Evolutionary conservation across 2,329 filamentous ascomycete species (phyloP).

Genomic region (Fusarium equiseti): DNA sequence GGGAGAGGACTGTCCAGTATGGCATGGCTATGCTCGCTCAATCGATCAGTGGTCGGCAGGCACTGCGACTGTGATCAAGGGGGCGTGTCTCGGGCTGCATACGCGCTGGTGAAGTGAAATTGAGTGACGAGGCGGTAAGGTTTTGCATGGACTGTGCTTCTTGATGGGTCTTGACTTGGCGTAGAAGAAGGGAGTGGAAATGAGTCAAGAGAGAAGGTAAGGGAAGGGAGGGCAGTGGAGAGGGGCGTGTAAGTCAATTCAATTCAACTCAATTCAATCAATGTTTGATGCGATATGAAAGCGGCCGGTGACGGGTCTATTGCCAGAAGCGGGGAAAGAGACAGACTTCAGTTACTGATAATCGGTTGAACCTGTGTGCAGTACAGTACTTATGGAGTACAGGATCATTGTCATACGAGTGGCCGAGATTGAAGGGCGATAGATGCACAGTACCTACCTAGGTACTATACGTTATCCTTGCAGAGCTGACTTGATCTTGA

Average conservation of each 20-base stretch:
- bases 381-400: background rate
- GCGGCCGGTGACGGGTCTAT: background rate
- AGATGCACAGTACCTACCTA: background rate
- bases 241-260: constrained; percentile 16
- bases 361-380: background rate
- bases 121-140: constrained; percentile 32
- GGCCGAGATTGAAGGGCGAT: background rate
- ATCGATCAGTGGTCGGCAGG: background rate
- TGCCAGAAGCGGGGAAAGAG: background rate
- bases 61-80: constrained; percentile 1
- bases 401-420: background rate
- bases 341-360: background rate
- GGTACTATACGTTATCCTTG: background rate
- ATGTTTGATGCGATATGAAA: constrained; percentile 2
- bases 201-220: constrained; percentile 19
- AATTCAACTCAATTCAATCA: background rate
- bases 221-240: background rate
- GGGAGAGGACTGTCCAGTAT: background rate
- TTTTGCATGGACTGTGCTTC: constrained; percentile 34
- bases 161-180: constrained; percentile 4
- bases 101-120: constrained; percentile 12
- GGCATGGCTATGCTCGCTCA: background rate
- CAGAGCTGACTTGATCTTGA: background rate
- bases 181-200: constrained; percentile 24
- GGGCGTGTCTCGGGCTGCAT: constrained; percentile 1